A percentile compares a stretch with the other conserved stretches of the same genome.
phyloP scores from a whole-genome alignment of 2,329 filamentous ascomycete species.

The Exutisphaerella laricina region DNA sequence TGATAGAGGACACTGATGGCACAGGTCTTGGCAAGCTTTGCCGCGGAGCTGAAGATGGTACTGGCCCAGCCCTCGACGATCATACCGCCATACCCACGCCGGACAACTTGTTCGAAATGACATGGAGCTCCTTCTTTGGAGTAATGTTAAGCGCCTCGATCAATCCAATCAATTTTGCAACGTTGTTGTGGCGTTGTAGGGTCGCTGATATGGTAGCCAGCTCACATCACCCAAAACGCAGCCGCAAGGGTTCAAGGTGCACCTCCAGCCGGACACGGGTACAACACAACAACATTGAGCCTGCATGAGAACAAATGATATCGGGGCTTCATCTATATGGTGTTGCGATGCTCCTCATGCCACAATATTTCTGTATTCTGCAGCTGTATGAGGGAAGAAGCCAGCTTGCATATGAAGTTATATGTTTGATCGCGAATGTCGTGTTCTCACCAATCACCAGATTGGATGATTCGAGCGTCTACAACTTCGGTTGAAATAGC shows the following conservation, averaged over 20 bases:
- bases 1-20: neutral
- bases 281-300: slow-evolving; percentile 7
- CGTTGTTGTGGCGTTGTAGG: neutral
- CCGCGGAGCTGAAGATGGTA: neutral
- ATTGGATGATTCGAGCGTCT: neutral
- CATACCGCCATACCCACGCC: neutral
- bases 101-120: neutral
- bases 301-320: neutral
- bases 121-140: neutral
- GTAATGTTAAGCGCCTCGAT: neutral
- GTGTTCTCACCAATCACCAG: neutral
- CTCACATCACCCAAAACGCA: neutral
- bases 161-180: neutral
- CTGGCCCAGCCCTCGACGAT: neutral
- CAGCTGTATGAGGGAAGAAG: neutral
- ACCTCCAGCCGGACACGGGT: slow-evolving; percentile 1
- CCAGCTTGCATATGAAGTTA: neutral
- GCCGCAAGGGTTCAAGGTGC: neutral
- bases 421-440: neutral
- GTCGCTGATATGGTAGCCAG: neutral
- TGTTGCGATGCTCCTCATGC: slow-evolving; percentile 1
- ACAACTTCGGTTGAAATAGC: neutral
- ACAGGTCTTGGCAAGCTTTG: neutral
- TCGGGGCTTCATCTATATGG: neutral
- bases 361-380: neutral